Base-by-base conservation (phyloP, 306 rosid genomes). In the Nissolia schottii region DNA sequence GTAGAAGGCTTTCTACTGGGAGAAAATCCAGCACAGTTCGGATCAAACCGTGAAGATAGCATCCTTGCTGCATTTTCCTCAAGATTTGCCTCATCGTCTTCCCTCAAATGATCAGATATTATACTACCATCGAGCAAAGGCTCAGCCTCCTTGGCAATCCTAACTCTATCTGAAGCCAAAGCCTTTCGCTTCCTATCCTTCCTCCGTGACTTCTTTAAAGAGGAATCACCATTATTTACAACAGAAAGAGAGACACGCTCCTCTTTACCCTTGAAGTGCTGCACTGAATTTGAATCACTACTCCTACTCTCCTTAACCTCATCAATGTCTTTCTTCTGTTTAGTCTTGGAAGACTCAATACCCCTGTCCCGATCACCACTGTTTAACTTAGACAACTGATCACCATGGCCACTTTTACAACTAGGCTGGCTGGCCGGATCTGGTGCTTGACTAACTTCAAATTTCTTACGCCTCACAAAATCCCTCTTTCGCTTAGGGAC, bases 31-130 rank as follows among this genome's bases (percentile, higher is more conserved):
- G 99, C 89, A 81, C 93, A 95, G 83, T 84, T 91, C 27, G 97
- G 96, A 89, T 95, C 96, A 84, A 95, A 95, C 86, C 99, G 84
- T 59, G 99, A 95, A 22, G 99, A 95, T 66, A 95, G 87, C 99
- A 95, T 95, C 81, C 84, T 88, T 5, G 97, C 97, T 53, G 99
- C 99, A 78, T 91, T 95, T 83, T 91, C 96, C 84, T 95, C 99
- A 41, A 95, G 97, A 84, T 95, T 95, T 78, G 88, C 96, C 80
- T 91, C 95, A 49, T 94, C 92, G 0, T 89, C 96, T 79, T 87
- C 95, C 15, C 45, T 84, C 38, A 74, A 64, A 58, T 82, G 83
- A 80, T 78, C 83, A 69, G 85, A 69, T 60, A 71, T 35, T 78
- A 77, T 88, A 50, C 75, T 23, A 77, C 60, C 71, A 70, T 62